Percentiles rank a stretch among this genome's conserved stretches.
Conservation (phyloP, 1,284 basidiomycete genomes). For the Trichosporon asahii region DNA sequence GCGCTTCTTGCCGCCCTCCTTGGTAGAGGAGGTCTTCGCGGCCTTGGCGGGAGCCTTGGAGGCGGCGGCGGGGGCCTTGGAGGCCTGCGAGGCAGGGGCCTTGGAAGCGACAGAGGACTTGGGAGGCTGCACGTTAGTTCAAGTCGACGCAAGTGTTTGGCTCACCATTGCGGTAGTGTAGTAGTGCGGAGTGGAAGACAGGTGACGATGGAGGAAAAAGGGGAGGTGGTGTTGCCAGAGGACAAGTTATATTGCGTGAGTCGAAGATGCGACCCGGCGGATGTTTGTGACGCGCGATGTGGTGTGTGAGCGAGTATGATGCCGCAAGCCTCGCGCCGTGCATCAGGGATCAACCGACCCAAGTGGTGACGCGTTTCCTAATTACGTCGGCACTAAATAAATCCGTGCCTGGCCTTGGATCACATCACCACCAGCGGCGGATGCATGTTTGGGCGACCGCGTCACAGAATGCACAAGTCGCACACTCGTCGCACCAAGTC, state of each 20-base stretch:
- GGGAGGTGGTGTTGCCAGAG: background rate
- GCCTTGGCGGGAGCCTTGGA: conserved; percentile 59
- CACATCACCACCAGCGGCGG: background rate
- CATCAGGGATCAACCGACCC: background rate
- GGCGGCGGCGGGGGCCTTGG: conserved; percentile 54
- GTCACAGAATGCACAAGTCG: background rate
- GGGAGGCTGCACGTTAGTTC: conserved; percentile 40
- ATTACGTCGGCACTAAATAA: background rate
- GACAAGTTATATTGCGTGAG: background rate
- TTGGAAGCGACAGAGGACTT: conserved; percentile 53
- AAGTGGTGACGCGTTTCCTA: background rate
- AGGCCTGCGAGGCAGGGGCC: conserved; percentile 62
- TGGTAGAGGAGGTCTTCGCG: conserved; percentile 68
- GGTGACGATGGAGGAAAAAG: background rate
- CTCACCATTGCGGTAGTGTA: conserved; percentile 37
- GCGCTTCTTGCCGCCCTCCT: conserved; percentile 77
- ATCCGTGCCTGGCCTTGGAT: background rate
- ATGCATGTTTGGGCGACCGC: background rate
- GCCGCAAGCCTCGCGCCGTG: background rate
- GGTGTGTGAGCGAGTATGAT: too few species aligned
- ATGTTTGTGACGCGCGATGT: background rate
- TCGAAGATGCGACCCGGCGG: background rate
- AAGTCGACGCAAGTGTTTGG: conserved; percentile 58
- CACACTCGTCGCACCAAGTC: background rate
- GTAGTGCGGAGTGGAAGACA: conserved; percentile 3